Conservation (phyloP, 1,139 yeast genomes). For the Suhomyces bribrorum region DNA sequence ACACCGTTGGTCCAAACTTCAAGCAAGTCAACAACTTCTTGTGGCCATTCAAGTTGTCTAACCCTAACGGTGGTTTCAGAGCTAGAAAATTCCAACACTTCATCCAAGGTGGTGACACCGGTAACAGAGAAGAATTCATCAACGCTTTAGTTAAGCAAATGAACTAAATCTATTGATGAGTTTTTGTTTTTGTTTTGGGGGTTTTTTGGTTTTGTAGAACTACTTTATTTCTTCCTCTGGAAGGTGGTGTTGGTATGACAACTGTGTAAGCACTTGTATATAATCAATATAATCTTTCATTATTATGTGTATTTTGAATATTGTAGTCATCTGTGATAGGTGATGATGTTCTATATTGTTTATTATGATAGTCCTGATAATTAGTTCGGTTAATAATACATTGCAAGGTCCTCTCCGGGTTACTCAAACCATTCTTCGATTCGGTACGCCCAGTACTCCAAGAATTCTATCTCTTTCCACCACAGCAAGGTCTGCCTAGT, state of each 20-base stretch:
- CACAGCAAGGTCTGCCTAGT: slow-evolving; percentile 22
- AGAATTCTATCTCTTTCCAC: slow-evolving; percentile 39
- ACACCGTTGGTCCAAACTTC: slow-evolving; percentile 99
- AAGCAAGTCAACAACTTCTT: slow-evolving; percentile 99
- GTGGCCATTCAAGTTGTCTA: slow-evolving; percentile 99
- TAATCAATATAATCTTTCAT: slow-evolving; percentile 18
- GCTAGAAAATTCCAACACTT: slow-evolving; percentile 99
- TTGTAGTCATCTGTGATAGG: not conserved
- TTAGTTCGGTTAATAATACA: too few relatives aligned
- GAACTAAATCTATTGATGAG: slow-evolving; percentile 58
- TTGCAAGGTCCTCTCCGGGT: too few relatives aligned
- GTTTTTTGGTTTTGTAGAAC: slow-evolving; percentile 13
- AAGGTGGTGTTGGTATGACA: slow-evolving; percentile 11
- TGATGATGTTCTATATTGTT: slow-evolving; percentile 7
- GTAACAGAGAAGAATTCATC: slow-evolving; percentile 99
- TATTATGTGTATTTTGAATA: slow-evolving; percentile 6
- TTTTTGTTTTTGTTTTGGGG: slow-evolving; percentile 6
- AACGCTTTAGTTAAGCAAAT: slow-evolving; percentile 96
- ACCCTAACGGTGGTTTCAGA: slow-evolving; percentile 99
- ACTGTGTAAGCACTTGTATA: slow-evolving; percentile 15
- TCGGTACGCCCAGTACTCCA: slow-evolving; percentile 32
- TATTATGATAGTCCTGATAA: too few relatives aligned
- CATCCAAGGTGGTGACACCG: slow-evolving; percentile 99
- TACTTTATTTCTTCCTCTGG: slow-evolving; percentile 18
- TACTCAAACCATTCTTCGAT: slow-evolving; percentile 22